Evolutionary conservation across 1,284 basidiomycete genomes (phyloP), one percentile per base, ranked within the genome.

Genomic region (Malassezia psittaci): DNA sequence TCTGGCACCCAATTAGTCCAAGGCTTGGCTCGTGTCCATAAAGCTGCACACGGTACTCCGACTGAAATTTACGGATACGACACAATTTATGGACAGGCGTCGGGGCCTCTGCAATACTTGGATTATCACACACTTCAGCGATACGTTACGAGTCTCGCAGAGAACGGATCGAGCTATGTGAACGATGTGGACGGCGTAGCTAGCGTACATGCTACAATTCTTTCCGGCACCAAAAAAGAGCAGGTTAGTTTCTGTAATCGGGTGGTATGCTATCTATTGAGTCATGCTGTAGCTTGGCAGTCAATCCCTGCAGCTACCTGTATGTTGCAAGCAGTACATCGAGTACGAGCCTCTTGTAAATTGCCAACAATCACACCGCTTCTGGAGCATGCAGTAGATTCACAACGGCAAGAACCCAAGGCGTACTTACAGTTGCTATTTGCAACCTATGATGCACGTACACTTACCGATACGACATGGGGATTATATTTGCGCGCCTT

Each of bases 61-160:
- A 78, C 80, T 2, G 39, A 41, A 2, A 82, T 94, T 1, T 94
- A 90, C 75, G 87, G 82, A 8, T 83, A 86, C 63, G 89, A 94
- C 66, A 78, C 78, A 1, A 81, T 94, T 48, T 96, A 96, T 72
- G 90, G 89, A 2, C 55, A 77, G 5, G 77, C 75, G 33, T 83
- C 84, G 6, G 54, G 53, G 9, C 41, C 61, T 32, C 59, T 94
- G 42, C 87, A 91, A 75, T 88, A 89, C 65, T 77, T 93, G 35
- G 85, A 88, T 60, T 82, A 83, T 63, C 76, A 79, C 1, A 88
- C 93, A 67, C 77, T 86, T 45, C 78, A 79, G 48, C 79, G 77
- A 59, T 94, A 93, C 73, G 75, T 87, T 32, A 77, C 79, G 40
- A 78, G 54, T 32, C 78, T 32, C 75, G 90, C 64, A 11, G 63